Percentiles rank a stretch among this genome's conserved stretches.
These are phyloP conservation scores for Phialocephala subalpina DNA, from an alignment of 2,329 filamentous ascomycete genomes.

Conservation along the genomic window DNA sequence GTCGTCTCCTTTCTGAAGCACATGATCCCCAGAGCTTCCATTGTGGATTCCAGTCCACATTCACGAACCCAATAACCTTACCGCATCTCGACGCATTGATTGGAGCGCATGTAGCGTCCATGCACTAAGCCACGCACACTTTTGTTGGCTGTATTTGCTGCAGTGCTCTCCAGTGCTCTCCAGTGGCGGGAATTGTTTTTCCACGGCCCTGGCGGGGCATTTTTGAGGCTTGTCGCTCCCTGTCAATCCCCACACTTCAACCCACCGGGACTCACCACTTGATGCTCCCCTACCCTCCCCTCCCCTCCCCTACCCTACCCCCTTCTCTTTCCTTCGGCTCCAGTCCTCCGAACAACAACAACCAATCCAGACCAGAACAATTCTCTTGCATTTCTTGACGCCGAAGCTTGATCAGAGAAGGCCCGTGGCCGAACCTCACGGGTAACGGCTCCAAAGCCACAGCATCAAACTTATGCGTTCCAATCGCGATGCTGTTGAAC, in stretches of 20 bases:
- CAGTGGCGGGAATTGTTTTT: constrained; percentile 5
- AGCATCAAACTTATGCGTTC: constrained; percentile 13
- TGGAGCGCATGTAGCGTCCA: constrained; percentile 33
- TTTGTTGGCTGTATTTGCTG: not conserved
- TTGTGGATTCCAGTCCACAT: constrained; percentile 14
- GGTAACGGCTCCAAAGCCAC: constrained; percentile 3
- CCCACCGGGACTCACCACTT: not conserved
- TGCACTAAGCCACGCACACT: not conserved
- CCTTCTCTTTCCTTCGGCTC: constrained; percentile 4
- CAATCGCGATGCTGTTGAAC: constrained; percentile 7
- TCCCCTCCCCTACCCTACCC: too few relatives aligned
- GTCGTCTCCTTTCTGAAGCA: not conserved
- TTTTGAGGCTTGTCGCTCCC: not conserved
- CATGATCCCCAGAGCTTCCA: not conserved
- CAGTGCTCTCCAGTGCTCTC: not conserved
- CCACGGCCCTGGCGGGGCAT: not conserved
- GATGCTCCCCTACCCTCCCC: too few relatives aligned
- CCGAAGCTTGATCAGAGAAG: not conserved
- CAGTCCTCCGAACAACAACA: not conserved
- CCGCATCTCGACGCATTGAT: constrained; percentile 17
- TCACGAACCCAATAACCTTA: not conserved
- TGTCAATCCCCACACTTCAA: not conserved
- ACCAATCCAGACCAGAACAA: not conserved
- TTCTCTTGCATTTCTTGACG: not conserved
- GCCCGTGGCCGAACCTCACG: constrained; percentile 3